Conservation (phyloP, 768 basidiomycete species). For the Lactifluus pinguis region DNA sequence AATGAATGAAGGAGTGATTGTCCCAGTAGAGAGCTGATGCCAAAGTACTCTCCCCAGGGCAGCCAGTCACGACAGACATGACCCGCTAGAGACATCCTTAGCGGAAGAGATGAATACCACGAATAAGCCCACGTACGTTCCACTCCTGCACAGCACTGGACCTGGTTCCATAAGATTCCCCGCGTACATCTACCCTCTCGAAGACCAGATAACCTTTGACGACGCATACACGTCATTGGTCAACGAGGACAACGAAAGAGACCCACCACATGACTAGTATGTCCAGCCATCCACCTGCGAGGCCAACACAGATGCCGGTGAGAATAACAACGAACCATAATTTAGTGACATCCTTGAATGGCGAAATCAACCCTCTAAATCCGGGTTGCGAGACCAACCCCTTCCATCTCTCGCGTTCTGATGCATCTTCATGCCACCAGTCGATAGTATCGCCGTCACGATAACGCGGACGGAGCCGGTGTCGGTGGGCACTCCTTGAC, state of each 20-base stretch:
- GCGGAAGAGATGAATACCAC: neutral
- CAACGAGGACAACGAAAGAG: neutral
- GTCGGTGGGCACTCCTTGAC: conserved; percentile 15
- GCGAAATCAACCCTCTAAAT: conserved; percentile 44
- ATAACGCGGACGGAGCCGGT: conserved; percentile 28
- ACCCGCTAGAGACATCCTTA: conserved; percentile 38
- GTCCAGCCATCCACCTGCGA: conserved; percentile 64
- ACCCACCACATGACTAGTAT: conserved; percentile 62
- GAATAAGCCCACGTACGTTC: conserved; percentile 33
- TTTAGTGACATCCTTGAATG: conserved; percentile 46
- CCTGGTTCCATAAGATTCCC: conserved; percentile 65
- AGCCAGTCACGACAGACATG: conserved; percentile 59
- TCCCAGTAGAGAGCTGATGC: conserved; percentile 44
- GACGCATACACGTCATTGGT: neutral
- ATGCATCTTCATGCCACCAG: conserved; percentile 58
- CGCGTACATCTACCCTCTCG: conserved; percentile 60
- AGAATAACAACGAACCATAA: conserved; percentile 62
- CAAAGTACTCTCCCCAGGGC: conserved; percentile 55
- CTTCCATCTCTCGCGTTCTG: conserved; percentile 50
- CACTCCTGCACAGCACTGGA: conserved; percentile 60
- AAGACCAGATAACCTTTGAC: conserved; percentile 53
- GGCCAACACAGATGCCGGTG: conserved; percentile 58
- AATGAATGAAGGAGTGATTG: conserved; percentile 57
- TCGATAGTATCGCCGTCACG: conserved; percentile 56
- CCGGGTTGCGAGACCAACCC: conserved; percentile 42